Evolutionary conservation across 495 filamentous ascomycete genomes (phyloP).

Genomic region (Staphylotrichum tortipilum): DNA sequence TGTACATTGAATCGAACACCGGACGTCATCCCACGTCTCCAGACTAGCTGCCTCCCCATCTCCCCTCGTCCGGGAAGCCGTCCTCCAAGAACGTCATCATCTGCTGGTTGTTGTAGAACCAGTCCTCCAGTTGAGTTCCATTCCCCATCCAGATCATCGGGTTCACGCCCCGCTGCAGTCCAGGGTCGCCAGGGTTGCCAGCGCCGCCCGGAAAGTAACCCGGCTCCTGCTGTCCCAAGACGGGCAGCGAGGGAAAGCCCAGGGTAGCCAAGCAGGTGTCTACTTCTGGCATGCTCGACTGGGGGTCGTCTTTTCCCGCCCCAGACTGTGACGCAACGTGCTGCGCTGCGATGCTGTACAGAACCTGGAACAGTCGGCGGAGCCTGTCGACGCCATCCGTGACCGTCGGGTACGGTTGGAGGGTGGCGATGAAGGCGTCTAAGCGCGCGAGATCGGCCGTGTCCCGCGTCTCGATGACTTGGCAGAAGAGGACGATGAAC

Average conservation of each 20-base stretch:
- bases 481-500: conserved; percentile 61
- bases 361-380: conserved; percentile 50
- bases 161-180: conserved; percentile 9
- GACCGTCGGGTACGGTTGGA: conserved; percentile 38
- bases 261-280: conserved; percentile 15
- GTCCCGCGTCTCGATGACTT: conserved; percentile 45
- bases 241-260: conserved; percentile 6
- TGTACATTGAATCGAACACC: no score
- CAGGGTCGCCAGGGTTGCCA: not conserved
- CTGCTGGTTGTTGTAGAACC: conserved; percentile 57
- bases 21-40: no score
- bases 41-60: not conserved
- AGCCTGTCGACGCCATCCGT: conserved; percentile 49
- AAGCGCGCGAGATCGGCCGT: conserved; percentile 43
- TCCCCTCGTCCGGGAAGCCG: conserved; percentile 26
- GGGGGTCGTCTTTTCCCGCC: not conserved
- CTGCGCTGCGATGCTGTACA: conserved; percentile 49
- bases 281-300: conserved; percentile 1
- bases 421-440: conserved; percentile 47
- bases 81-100: conserved; percentile 55
- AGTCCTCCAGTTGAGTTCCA: conserved; percentile 49
- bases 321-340: conserved; percentile 39
- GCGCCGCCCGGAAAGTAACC: not conserved
- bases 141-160: conserved; percentile 21
- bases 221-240: conserved; percentile 3